phyloP scores from a whole-genome alignment of 441 rosid species.

The Erodium trifolium region DNA sequence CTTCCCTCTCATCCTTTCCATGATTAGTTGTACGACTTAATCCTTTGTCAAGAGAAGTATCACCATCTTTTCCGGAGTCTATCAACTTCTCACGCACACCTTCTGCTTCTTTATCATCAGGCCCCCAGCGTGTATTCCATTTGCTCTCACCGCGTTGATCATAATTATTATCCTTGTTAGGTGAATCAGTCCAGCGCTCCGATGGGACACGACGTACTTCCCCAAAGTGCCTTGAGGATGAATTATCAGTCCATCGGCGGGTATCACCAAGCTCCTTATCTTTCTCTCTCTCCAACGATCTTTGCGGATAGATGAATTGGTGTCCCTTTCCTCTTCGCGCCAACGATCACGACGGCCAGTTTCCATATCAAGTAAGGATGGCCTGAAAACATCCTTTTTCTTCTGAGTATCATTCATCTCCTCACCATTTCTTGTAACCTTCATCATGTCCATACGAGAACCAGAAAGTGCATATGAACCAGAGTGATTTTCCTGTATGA shows the following conservation, averaged over 20 bases:
- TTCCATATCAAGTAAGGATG: constrained; percentile 80
- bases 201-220: constrained; percentile 66
- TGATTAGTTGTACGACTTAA: constrained; percentile 35
- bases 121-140: constrained; percentile 99
- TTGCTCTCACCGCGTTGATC: constrained; percentile 93
- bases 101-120: constrained; percentile 62
- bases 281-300: constrained; percentile 86
- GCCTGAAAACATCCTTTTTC: constrained; percentile 81
- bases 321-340: constrained; percentile 98
- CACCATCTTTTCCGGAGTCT: constrained; percentile 71
- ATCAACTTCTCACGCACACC: constrained; percentile 48
- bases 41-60: constrained; percentile 47
- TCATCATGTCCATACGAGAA: constrained; percentile 37
- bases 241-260: constrained; percentile 68
- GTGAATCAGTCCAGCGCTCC: constrained; percentile 75
- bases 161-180: constrained; percentile 56
- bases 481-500: constrained; percentile 49
- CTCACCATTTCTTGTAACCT: constrained; percentile 48
- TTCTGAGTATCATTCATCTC: constrained; percentile 52
- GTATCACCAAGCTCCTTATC: constrained; percentile 67
- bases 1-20: constrained; percentile 63
- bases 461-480: constrained; percentile 32
- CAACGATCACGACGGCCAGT: constrained; percentile 77
- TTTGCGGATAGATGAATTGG: constrained; percentile 51
- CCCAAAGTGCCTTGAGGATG: constrained; percentile 48